These are phyloP conservation scores for Neocallimastix lanati DNA, from an alignment of 192 early-diverging fungal species.

Conservation along the genomic window DNA sequence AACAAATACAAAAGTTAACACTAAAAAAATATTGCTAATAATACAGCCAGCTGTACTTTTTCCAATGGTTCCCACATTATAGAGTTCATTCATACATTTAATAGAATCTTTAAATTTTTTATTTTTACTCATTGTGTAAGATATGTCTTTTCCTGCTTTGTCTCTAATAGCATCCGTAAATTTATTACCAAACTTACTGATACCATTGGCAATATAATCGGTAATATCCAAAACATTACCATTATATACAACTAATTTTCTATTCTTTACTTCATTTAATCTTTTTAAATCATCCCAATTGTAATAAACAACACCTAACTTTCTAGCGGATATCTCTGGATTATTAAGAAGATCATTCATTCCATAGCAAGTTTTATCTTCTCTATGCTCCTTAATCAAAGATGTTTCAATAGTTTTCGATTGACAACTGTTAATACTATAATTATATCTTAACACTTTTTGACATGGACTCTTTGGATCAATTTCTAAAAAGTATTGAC, in stretches of 20 bases:
- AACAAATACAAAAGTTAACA: slow-evolving; percentile 13
- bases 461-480: neutral
- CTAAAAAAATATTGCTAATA: slow-evolving; percentile 9
- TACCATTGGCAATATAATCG: neutral
- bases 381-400: neutral
- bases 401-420: neutral
- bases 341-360: neutral
- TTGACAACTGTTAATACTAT: neutral
- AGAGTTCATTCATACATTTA: slow-evolving; percentile 12
- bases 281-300: neutral
- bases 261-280: neutral
- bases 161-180: neutral
- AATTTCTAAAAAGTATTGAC: neutral
- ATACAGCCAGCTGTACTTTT: slow-evolving; percentile 14
- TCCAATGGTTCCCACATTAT: slow-evolving; percentile 14
- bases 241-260: neutral
- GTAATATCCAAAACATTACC: neutral
- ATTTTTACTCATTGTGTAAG: neutral
- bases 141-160: neutral
- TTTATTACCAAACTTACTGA: neutral
- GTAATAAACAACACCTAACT: neutral
- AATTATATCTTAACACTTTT: neutral
- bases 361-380: neutral
- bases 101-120: slow-evolving; percentile 1
- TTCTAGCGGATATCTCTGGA: neutral